Evolutionary conservation across 2,329 filamentous ascomycete genomes (phyloP).

Genomic region (Aspergillus vadensis): DNA sequence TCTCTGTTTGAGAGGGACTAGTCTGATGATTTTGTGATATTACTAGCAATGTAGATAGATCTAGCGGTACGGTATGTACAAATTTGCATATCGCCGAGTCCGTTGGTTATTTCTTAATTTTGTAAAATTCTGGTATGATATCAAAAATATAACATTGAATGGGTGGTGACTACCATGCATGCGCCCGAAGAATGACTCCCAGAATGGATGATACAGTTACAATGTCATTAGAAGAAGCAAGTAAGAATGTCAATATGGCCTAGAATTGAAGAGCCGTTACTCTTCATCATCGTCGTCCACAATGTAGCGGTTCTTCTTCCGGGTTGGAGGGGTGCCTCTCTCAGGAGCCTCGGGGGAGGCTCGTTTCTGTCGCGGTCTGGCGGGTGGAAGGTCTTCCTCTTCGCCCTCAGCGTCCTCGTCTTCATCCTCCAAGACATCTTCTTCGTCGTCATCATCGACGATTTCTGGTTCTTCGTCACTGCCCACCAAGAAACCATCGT

Average conservation of each 20-base stretch:
- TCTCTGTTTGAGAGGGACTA: background rate
- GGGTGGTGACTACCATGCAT: constrained; percentile 2
- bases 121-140: background rate
- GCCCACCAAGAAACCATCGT: constrained; percentile 71
- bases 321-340: constrained; percentile 38
- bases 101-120: background rate
- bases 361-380: constrained; percentile 33
- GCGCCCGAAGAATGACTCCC: constrained; percentile 5
- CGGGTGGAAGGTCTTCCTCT: constrained; percentile 35
- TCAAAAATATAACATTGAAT: background rate
- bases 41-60: background rate
- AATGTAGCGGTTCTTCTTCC: constrained; percentile 52
- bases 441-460: constrained; percentile 47
- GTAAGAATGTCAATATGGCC: constrained; percentile 5
- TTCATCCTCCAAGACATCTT: constrained; percentile 46
- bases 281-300: constrained; percentile 54
- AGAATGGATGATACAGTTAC: constrained; percentile 14
- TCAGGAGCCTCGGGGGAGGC: constrained; percentile 24
- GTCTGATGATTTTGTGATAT: background rate
- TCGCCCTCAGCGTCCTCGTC: constrained; percentile 51
- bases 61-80: background rate
- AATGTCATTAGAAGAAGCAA: constrained; percentile 13
- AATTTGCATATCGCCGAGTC: background rate
- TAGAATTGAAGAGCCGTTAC: constrained; percentile 22
- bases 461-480: constrained; percentile 53